These are phyloP conservation scores for Emmonsiellopsis sp. DNA, from an alignment of 2,329 filamentous ascomycete genomes.

Conservation along the genomic window DNA sequence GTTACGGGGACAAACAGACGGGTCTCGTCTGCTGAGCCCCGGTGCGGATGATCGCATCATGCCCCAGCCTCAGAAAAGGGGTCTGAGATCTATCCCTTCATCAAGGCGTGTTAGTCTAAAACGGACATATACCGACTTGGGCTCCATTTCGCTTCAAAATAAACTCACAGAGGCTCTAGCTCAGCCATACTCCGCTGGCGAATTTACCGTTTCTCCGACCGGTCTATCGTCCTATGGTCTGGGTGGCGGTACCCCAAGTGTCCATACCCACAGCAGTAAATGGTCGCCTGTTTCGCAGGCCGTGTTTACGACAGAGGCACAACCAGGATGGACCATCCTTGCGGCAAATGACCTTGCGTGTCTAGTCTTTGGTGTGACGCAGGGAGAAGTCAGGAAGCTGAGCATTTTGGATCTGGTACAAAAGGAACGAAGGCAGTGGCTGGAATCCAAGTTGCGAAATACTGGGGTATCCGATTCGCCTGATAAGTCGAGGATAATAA, in stretches of 20 bases:
- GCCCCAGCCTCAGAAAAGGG: conserved; percentile 21
- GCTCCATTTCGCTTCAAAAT: conserved; percentile 63
- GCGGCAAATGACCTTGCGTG: conserved; percentile 95
- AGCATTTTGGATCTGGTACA: conserved; percentile 93
- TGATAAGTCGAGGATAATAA: conserved; percentile 25
- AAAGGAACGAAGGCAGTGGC: conserved; percentile 77
- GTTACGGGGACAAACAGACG: background rate
- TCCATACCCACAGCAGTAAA: conserved; percentile 83
- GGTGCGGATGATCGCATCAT: conserved; percentile 20
- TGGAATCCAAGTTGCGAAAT: conserved; percentile 68
- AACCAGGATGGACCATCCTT: conserved; percentile 88
- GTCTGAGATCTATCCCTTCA: conserved; percentile 36
- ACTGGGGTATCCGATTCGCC: conserved; percentile 41
- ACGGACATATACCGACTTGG: conserved; percentile 78
- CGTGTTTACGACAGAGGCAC: conserved; percentile 91
- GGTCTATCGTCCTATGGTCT: conserved; percentile 26
- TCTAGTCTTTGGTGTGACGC: conserved; percentile 97
- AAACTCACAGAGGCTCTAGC: conserved; percentile 78
- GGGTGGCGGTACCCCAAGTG: conserved; percentile 39
- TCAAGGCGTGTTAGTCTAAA: conserved; percentile 62
- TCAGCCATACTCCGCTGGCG: conserved; percentile 62
- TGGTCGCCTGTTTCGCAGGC: conserved; percentile 89
- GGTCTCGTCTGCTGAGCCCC: conserved; percentile 16
- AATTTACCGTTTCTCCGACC: conserved; percentile 30
- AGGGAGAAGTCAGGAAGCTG: conserved; percentile 85